These are phyloP conservation scores for Kluyveromyces wickerhamii DNA, from an alignment of 805 yeast genomes.

Conservation along the genomic window DNA sequence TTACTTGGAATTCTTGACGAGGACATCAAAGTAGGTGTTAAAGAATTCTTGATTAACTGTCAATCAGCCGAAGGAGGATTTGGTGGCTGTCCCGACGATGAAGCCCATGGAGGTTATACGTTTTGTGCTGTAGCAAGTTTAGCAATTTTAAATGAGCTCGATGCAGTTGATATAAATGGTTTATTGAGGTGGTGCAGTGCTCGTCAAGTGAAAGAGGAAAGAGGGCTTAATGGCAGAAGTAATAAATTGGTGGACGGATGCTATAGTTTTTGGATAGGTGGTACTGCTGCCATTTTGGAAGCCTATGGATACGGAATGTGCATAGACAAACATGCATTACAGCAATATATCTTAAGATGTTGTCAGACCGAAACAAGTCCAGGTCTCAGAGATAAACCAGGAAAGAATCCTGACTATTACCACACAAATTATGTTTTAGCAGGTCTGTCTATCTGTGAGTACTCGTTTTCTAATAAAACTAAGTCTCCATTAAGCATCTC, in stretches of 20 bases:
- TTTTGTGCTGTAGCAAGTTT: constrained; percentile 76
- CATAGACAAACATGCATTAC: constrained; percentile 50
- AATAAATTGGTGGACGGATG: constrained; percentile 95
- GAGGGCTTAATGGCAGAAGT: constrained; percentile 84
- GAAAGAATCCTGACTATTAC: constrained; percentile 70
- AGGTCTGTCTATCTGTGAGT: constrained; percentile 45
- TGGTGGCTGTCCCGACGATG: constrained; percentile 73
- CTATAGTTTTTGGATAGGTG: constrained; percentile 94
- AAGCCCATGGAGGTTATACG: constrained; percentile 97
- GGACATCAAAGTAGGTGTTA: constrained; percentile 45
- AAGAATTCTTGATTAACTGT: constrained; percentile 56
- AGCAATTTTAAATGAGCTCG: constrained; percentile 38
- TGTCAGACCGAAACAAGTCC: constrained; percentile 57
- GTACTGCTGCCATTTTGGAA: constrained; percentile 47
- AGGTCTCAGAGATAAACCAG: constrained; percentile 88
- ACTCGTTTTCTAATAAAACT: constrained; percentile 7
- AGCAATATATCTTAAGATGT: constrained; percentile 62
- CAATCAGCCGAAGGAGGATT: constrained; percentile 97
- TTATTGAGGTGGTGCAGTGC: constrained; percentile 60
- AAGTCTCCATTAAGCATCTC: constrained; percentile 4
- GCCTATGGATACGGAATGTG: constrained; percentile 24
- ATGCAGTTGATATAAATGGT: constrained; percentile 38
- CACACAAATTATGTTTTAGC: constrained; percentile 81
- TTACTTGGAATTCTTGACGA: constrained; percentile 55
- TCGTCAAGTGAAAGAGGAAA: constrained; percentile 68